Evolutionary conservation across 1,284 basidiomycete species (phyloP).

Genomic region (Hemileia vastatrix): DNA sequence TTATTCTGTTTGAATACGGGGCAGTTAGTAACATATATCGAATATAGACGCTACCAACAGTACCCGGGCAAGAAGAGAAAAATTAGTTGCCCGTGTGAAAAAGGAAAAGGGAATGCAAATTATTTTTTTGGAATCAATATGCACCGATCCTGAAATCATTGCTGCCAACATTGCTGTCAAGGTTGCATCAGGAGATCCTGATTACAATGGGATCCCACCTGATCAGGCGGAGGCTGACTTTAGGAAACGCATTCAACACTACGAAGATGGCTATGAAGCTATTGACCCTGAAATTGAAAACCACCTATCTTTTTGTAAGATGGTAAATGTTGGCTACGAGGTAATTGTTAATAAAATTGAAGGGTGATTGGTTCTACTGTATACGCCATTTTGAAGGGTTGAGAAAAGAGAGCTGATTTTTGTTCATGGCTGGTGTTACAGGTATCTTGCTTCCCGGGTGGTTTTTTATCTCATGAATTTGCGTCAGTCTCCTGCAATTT

Average conservation of each 20-base stretch:
- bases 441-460: slow-evolving; percentile 55
- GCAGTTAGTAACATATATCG: neutral
- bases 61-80: slow-evolving; percentile 63
- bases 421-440: neutral
- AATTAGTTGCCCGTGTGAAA: slow-evolving; percentile 63
- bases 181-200: slow-evolving; percentile 89
- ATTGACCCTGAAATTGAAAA: slow-evolving; percentile 61
- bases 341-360: slow-evolving; percentile 21
- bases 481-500: slow-evolving; percentile 1
- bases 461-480: slow-evolving; percentile 96
- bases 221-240: slow-evolving; percentile 85
- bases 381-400: too few relatives aligned
- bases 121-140: slow-evolving; percentile 89
- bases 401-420: too few relatives aligned
- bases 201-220: slow-evolving; percentile 80
- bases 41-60: slow-evolving; percentile 72
- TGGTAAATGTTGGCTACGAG: slow-evolving; percentile 19
- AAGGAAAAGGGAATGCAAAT: slow-evolving; percentile 80
- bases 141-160: slow-evolving; percentile 86
- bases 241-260: slow-evolving; percentile 76
- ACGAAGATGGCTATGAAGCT: slow-evolving; percentile 92
- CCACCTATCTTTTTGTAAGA: slow-evolving; percentile 44
- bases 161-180: slow-evolving; percentile 93
- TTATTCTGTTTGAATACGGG: neutral
- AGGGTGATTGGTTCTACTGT: too few relatives aligned